A percentile compares a stretch with the other conserved stretches of the same genome.
Evolutionary conservation across 1,284 basidiomycete genomes (phyloP).

Genomic region (Acaromyces ingoldii): DNA sequence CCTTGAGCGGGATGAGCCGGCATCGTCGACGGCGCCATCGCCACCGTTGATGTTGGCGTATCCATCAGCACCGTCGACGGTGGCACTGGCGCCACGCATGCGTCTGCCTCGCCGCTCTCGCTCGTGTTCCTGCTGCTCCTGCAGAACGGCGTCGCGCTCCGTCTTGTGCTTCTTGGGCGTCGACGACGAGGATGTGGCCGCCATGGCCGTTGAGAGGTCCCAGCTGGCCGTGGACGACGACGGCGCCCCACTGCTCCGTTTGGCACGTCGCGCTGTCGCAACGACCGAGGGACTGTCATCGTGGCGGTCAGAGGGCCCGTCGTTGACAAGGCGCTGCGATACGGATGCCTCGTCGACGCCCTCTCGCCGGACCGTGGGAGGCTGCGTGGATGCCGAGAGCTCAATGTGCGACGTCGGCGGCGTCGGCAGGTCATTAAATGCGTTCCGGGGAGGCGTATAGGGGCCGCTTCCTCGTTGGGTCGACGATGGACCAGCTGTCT

Average conservation of each 20-base stretch:
- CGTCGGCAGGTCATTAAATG: slow-evolving; percentile 22
- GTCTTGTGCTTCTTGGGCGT: background rate
- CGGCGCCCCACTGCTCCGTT: too few species aligned
- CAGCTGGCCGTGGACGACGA: too few species aligned
- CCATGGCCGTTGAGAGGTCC: background rate
- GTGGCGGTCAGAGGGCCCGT: too few species aligned
- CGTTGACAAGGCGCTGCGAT: too few species aligned
- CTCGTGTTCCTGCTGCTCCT: background rate
- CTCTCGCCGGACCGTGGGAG: background rate
- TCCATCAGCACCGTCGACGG: background rate
- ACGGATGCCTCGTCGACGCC: background rate
- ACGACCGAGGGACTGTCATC: background rate
- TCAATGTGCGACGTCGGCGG: slow-evolving; percentile 37
- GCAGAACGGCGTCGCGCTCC: background rate
- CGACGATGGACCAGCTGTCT: too few species aligned
- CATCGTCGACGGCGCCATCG: background rate
- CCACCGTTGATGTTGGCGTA: background rate
- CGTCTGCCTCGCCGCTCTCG: background rate
- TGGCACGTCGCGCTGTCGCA: background rate
- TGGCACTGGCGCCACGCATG: background rate
- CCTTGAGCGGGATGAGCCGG: slow-evolving; percentile 18
- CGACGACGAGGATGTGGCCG: background rate
- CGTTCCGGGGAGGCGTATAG: slow-evolving; percentile 11
- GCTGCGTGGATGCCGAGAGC: slow-evolving; percentile 17
- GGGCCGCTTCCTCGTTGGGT: slow-evolving; percentile 2